Evolutionary conservation across 768 basidiomycete genomes (phyloP), one percentile per base, ranked within the genome.

Genomic region (Serendipita vermifera): DNA sequence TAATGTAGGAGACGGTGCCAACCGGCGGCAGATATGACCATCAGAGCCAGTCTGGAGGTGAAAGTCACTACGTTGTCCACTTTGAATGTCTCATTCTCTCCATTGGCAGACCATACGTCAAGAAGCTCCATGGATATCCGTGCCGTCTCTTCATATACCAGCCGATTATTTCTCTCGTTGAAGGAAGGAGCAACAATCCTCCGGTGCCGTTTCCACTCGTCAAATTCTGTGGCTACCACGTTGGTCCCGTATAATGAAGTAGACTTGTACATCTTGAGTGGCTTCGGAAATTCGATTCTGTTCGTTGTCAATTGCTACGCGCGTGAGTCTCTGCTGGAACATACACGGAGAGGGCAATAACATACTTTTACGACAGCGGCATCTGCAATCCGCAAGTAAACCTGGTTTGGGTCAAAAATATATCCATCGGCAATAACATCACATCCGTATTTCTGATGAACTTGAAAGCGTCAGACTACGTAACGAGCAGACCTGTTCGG

Each of bases 141-240:
- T 32, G 70, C 56, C 7, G 74, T 71, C 59, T 73, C 73, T 20
- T 74, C 72, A 75, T 74, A 77, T 1, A 77, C 76, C 55, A 79
- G 61, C 58, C 69, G 63, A 57, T 71, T 71, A 57, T 73, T 73
- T 38, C 62, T 54, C 64, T 65, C 38, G 20, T 29, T 46, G 57
- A 56, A 36, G 27, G 46, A 51, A 24, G 55, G 55, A 3, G 55
- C 55, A 17, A 33, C 33, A 11, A 39, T 27, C 20, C 32, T 36
- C 20, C 55, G 33, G 38, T 38, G 38, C 11, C 22, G 20, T 38
- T 39, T 38, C 35, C 38, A 39, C 20, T 38, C 36, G 4, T 55
- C 55, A 15, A 22, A 24, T 39, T 55, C 55, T 17, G 36, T 38
- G 3, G 55, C 13, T 22, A 55, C 22, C 24, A 55, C 38, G 55